Evolutionary conservation across 306 rosid species (phyloP), one percentile per base, ranked within the genome.

Genomic region (Fragaria vesca): DNA sequence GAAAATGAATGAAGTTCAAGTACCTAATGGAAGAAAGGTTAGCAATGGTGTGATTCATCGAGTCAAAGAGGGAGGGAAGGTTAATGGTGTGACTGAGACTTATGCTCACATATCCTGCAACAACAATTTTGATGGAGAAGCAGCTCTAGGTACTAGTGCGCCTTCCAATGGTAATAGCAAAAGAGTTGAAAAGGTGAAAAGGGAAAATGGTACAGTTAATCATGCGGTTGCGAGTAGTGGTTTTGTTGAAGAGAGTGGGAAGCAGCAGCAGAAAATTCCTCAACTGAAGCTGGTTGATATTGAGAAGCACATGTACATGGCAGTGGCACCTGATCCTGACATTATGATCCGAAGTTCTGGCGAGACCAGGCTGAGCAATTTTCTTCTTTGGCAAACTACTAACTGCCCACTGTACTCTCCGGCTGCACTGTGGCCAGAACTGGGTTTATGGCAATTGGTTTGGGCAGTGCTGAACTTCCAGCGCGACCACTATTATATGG

Each of bases 311-410:
- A 79, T 90, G 89, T 87, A 88, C 85, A 90, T 92, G 96, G 80
- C 87, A 45, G 90, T 90, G 76, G 92, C 92, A 36, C 93, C 96
- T 45, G 96, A 92, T 69, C 96, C 96, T 0, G 96, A 92, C 74
- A 87, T 87, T 34, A 20, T 92, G 81, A 86, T 92, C 30, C 85
- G 92, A 78, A 84, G 88, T 67, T 86, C 90, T 0, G 97, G 97
- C 0, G 96, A 85, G 75, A 83, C 76, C 36, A 89, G 96, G 2
- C 91, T 92, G 54, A 87, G 96, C 81, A 92, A 89, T 82, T 90
- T 92, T 75, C 96, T 90, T 80, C 96, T 92, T 58, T 92, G 93
- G 97, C 91, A 90, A 79, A 88, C 93, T 69, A 66, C 82, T 69
- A 58, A 82, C 67, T 88, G 91, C 55, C 88, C 83, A 26, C 79